Evolutionary conservation across 2,329 filamentous ascomycete genomes (phyloP), one percentile per base, ranked within the genome.

Genomic region (Corynespora cassiicola): DNA sequence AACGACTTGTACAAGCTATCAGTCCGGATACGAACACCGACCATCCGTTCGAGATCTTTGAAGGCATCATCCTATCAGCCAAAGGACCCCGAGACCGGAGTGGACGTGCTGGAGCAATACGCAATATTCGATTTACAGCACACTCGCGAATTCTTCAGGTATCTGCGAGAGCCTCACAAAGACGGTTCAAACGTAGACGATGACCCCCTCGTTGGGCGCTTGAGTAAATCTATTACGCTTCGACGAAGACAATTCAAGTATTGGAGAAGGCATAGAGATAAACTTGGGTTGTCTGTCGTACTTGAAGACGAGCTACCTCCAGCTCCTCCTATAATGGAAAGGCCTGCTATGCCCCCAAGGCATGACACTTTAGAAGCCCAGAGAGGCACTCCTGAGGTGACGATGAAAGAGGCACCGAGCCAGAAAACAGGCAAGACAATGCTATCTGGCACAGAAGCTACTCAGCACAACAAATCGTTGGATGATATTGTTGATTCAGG

Each of bases 231-330:
- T 1, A 55, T 69, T 12, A 69, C 66, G 0, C 52, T 64, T 16
- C 60, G 66, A 16, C 53, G 66, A 25, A 55, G 65, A 6, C 63
- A 68, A 22, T 68, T 69, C 44, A 66, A 64, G 38, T 68, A 69
- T 15, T 69, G 66, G 66, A 58, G 56, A 31, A 47, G 63, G 6
- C 19, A 34, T 31, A 12, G 65, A 23, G 65, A 69, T 20, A 69
- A 68, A 41, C 35, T 69, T 6, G 57, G 52, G 7, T 36, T 52
- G 1, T 52, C 58, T 4, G 50, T 50, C 4, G 12, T 54, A 6
- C n/a, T 34, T n/a, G 61, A 63, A 27, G 58, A 63, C 9, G n/a
- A 12, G 14, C 11, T 8, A 6, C 16, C 21, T 2, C 25, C 19
- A 22, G 19, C 26, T 16, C 36, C 33, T 16, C 37, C 36, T 5